Conservation (phyloP, 1,139 yeast genomes). For the Insectozyma bohioensis region DNA sequence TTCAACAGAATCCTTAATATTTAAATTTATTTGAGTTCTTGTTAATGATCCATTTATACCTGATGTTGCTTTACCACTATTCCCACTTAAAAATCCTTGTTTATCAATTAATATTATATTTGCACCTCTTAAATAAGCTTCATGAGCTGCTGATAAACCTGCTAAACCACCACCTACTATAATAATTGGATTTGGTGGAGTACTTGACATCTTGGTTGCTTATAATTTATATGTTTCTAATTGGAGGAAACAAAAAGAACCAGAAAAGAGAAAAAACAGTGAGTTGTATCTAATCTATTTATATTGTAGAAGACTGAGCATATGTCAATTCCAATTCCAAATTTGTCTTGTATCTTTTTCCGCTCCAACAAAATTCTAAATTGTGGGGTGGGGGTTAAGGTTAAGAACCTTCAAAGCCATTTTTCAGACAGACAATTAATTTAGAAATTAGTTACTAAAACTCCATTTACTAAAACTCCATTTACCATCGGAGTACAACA, state of each 20-base stretch:
- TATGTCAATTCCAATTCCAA: too few relatives aligned
- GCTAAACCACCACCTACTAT: slow-evolving; percentile 83
- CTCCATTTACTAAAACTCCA: too few relatives aligned
- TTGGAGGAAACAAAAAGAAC: slow-evolving; percentile 6
- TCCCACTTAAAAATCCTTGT: slow-evolving; percentile 68
- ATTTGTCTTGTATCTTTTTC: too few relatives aligned
- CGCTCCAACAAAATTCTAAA: too few relatives aligned
- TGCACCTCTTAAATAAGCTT: slow-evolving; percentile 56
- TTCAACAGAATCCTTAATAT: slow-evolving; percentile 56
- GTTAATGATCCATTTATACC: slow-evolving; percentile 81
- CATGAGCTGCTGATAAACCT: slow-evolving; percentile 75
- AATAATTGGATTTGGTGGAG: slow-evolving; percentile 47
- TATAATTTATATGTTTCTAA: slow-evolving; percentile 1
- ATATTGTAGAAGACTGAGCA: too few relatives aligned
- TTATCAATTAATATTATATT: slow-evolving; percentile 62
- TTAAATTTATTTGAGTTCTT: slow-evolving; percentile 51
- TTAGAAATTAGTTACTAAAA: too few relatives aligned
- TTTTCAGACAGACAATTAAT: too few relatives aligned
- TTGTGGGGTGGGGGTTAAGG: too few relatives aligned
- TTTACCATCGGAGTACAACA: too few relatives aligned
- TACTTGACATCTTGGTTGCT: slow-evolving; percentile 11
- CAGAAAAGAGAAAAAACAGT: too few relatives aligned
- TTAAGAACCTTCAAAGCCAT: too few relatives aligned
- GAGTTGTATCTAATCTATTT: too few relatives aligned
- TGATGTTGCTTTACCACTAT: slow-evolving; percentile 77